Base-by-base conservation (phyloP, 2,329 filamentous ascomycete genomes). In the Sporothrix variecibatus region DNA sequence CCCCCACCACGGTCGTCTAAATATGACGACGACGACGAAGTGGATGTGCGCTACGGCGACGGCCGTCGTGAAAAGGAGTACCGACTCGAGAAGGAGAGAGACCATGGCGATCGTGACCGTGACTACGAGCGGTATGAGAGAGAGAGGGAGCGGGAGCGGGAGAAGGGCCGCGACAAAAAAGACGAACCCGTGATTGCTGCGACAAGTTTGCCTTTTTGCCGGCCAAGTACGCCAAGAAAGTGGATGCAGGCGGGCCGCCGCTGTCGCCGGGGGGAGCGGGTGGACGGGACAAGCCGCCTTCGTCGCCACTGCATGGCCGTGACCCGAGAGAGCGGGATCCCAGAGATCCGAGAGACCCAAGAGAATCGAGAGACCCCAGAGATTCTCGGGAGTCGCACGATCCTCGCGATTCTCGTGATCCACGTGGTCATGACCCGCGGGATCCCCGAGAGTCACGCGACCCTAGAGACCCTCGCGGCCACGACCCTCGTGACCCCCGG, bases 171-270 rank as follows among this genome's bases (percentile, higher is more conserved):
- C 75, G 75, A 26, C 79, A 81, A 68, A 79, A 81, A 71, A 75
- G 76, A 60, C 20, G 80, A 81, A 6, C 78, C 80, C 15, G 80
- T 80, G 6, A 43, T 75, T 12, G 77, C 81, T 20, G 81, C 83
- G 81, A 84, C 70, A 82, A 80, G 77, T 78, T 87, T 65, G 83
- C 84, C 73, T 86, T 82, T 76, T 79, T 87, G 51, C 86, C 86
- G 0, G 82, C 84, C 75, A 87, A 87, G 77, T 87, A 88, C 77
- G 81, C 81, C 71, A 79, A 81, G 73, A 81, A 82, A 75, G 34
- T 53, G 3, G 73, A 62, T 34, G 60, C 51, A 20, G 28, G 31
- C 46, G 38, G 31, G 11, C 23, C 69, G 17, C 28, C 56, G 31
- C 51, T 9, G 23, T 56, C 51, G 23, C 51, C 51, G 51, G 43